phyloP scores from a whole-genome alignment of 306 rosid species.

The Corylus avellana region DNA sequence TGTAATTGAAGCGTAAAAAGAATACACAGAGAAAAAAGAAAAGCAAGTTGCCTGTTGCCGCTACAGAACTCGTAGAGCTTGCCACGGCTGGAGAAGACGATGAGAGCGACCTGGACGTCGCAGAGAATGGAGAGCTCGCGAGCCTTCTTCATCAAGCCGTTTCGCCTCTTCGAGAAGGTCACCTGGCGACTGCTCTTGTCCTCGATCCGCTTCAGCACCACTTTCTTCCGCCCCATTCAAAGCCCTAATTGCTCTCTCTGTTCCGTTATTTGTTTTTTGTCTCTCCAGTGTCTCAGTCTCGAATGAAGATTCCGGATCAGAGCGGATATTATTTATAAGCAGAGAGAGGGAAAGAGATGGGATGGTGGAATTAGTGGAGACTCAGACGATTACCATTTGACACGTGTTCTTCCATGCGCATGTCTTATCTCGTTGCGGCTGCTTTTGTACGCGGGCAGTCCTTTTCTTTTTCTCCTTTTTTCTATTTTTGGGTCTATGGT shows the following conservation, averaged over 20 bases:
- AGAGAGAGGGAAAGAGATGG: too few relatives aligned
- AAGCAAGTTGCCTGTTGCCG: conserved; percentile 4
- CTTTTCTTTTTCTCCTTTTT: too few relatives aligned
- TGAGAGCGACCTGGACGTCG: conserved; percentile 88
- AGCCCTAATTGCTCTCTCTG: background rate
- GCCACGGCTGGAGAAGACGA: conserved; percentile 86
- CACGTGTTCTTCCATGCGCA: too few relatives aligned
- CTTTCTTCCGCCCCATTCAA: conserved; percentile 78
- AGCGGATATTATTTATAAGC: too few relatives aligned
- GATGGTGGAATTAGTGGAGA: too few relatives aligned
- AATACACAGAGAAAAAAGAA: background rate
- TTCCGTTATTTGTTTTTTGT: background rate
- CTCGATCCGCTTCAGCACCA: conserved; percentile 90
- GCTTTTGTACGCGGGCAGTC: too few relatives aligned
- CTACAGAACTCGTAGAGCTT: conserved; percentile 87
- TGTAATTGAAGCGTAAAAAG: background rate
- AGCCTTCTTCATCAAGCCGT: conserved; percentile 87
- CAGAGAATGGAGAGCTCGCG: conserved; percentile 90
- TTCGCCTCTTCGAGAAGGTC: conserved; percentile 86
- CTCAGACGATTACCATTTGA: too few relatives aligned
- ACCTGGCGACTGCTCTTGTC: conserved; percentile 91
- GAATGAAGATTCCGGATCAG: too few relatives aligned
- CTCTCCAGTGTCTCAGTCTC: background rate
- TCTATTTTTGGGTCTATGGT: too few relatives aligned
- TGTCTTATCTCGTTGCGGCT: too few relatives aligned